Evolutionary conservation across 495 filamentous ascomycete species (phyloP).

Genomic region (Penicillium herquei): DNA sequence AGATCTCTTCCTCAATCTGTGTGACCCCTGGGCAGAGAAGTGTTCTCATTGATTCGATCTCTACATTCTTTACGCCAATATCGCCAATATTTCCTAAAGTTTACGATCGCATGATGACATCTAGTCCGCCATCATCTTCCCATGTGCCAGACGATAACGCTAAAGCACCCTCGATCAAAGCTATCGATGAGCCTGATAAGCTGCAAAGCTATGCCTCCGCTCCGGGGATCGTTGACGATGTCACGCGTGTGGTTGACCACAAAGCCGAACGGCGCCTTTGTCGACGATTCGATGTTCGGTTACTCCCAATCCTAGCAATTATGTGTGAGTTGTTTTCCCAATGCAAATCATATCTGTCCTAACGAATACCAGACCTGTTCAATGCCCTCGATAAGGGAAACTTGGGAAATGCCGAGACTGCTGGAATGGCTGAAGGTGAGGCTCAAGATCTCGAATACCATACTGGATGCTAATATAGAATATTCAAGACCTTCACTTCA

Average conservation of each 20-base stretch:
- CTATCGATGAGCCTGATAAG: slow-evolving; percentile 32
- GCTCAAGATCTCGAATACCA: neutral
- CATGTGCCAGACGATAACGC: slow-evolving; percentile 17
- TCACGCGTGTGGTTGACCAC: slow-evolving; percentile 39
- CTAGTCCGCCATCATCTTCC: neutral
- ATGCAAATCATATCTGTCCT: neutral
- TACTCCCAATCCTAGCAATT: slow-evolving; percentile 61
- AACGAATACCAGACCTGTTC: slow-evolving; percentile 44
- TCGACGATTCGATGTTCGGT: slow-evolving; percentile 58
- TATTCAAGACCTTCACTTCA: slow-evolving; percentile 52
- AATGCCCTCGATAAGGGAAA: slow-evolving; percentile 65
- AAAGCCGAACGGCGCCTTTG: slow-evolving; percentile 61
- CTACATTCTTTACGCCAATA: too few relatives aligned
- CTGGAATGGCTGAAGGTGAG: slow-evolving; percentile 49
- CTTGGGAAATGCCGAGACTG: slow-evolving; percentile 67
- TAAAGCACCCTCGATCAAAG: slow-evolving; percentile 17
- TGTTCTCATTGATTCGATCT: too few relatives aligned
- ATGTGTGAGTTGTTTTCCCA: slow-evolving; percentile 49
- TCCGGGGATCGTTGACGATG: slow-evolving; percentile 32
- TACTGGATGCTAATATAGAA: neutral
- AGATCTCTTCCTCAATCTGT: neutral
- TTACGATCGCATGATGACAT: slow-evolving; percentile 7
- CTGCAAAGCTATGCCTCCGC: slow-evolving; percentile 28
- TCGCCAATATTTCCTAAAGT: too few relatives aligned
- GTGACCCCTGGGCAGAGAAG: too few relatives aligned